phyloP scores from a whole-genome alignment of 139 green algal genomes.

The Asterochloris sp. region DNA sequence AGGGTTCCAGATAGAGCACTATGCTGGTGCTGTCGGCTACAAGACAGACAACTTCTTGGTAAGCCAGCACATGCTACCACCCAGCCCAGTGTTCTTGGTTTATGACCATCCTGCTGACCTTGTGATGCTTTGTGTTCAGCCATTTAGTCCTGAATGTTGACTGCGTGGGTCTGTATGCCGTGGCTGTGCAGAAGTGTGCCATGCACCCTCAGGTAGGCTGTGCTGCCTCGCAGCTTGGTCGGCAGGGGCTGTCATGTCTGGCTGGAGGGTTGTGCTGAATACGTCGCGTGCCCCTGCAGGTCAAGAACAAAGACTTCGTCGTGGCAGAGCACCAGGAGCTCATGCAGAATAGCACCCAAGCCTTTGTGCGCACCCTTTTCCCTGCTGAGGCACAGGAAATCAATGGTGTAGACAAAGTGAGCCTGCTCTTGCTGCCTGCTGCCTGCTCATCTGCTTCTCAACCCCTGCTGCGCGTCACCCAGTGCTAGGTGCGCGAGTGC shows the following conservation, averaged over 20 bases:
- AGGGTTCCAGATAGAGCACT: conserved; percentile 96
- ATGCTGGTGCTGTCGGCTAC: conserved; percentile 72
- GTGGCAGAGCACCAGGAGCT: conserved; percentile 94
- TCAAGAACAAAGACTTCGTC: conserved; percentile 93
- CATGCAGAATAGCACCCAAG: conserved; percentile 53
- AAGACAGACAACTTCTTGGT: conserved; percentile 24
- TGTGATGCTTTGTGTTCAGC: no score
- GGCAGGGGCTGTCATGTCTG: no score
- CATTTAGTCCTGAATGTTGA: no score
- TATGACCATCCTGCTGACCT: no score
- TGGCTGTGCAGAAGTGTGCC: conserved; percentile 26
- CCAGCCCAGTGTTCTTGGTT: no score
- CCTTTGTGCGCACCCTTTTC: conserved; percentile 73
- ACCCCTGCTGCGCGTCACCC: background rate
- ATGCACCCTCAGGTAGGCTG: no score
- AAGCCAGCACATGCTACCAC: no score
- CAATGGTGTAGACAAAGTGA: conserved; percentile 7
- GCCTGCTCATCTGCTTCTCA: background rate
- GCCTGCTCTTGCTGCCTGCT: background rate
- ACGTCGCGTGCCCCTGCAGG: background rate
- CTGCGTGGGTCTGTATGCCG: background rate
- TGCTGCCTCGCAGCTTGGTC: no score
- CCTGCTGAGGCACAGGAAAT: conserved; percentile 33
- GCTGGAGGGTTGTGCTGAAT: conserved; percentile 20
- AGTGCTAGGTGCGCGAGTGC: background rate